phyloP scores from a whole-genome alignment of 495 filamentous ascomycete species.

The Usnea hakonensis region DNA sequence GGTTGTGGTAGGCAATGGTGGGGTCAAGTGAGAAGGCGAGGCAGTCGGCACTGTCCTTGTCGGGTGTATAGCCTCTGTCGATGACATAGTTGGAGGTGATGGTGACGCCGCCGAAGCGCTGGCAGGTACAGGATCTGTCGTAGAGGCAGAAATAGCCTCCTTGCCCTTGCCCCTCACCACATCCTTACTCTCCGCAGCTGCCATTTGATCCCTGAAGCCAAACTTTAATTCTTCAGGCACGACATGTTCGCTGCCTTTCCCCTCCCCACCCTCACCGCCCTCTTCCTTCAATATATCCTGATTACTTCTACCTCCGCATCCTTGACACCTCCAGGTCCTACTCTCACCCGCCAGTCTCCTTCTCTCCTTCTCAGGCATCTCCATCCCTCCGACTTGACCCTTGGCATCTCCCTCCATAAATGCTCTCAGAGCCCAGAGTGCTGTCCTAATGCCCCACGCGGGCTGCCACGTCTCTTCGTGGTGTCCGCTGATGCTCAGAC shows the following conservation, averaged over 20 bases:
- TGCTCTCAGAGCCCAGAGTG: conserved; percentile 44
- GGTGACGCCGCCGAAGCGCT: conserved; percentile 10
- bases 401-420: conserved; percentile 46
- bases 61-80: conserved; percentile 1
- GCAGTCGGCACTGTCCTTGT: conserved; percentile 1
- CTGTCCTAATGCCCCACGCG: conserved; percentile 81
- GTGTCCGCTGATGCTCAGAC: conserved; percentile 83
- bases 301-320: conserved; percentile 59
- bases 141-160: neutral
- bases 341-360: conserved; percentile 58
- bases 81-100: conserved; percentile 13
- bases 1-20: conserved; percentile 4
- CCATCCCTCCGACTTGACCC: conserved; percentile 83
- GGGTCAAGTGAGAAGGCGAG: neutral
- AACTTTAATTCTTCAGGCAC: conserved; percentile 44
- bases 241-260: conserved; percentile 27
- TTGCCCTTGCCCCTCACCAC: conserved; percentile 19
- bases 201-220: conserved; percentile 39
- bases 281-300: conserved; percentile 58
- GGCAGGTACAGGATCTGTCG: neutral
- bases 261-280: conserved; percentile 38
- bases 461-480: conserved; percentile 99
- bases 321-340: conserved; percentile 52
- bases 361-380: conserved; percentile 56
- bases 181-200: conserved; percentile 34